Conservation (phyloP, 768 basidiomycete genomes). For the Saitozyma sp. region DNA sequence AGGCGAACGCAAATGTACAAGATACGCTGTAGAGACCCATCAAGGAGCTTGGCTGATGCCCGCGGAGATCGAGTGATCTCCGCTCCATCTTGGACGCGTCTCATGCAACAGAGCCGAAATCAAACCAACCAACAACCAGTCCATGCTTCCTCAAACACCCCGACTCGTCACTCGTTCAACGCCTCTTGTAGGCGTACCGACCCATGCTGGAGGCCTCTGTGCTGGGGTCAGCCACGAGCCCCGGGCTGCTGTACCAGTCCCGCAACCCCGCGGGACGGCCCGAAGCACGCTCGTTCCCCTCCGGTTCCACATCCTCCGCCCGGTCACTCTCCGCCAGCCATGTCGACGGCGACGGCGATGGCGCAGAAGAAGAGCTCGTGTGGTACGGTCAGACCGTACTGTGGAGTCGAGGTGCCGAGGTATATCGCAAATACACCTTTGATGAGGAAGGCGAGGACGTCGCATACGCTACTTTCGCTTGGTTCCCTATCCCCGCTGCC, state of each 20-base stretch:
- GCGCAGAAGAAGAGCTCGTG: constrained; percentile 44
- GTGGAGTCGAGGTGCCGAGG: constrained; percentile 42
- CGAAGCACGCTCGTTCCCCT: background rate
- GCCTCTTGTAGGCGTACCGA: no score
- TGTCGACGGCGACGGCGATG: constrained; percentile 2
- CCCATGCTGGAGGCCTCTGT: background rate
- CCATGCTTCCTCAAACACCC: no score
- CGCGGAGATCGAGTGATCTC: no score
- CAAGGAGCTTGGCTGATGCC: no score
- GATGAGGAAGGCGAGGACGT: constrained; percentile 38
- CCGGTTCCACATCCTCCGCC: background rate
- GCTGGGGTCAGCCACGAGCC: constrained; percentile 3
- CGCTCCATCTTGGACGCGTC: no score
- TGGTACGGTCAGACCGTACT: constrained; percentile 46
- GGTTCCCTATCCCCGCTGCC: constrained; percentile 20
- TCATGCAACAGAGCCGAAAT: no score
- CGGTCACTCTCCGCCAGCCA: background rate
- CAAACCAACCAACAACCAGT: no score
- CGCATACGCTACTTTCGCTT: constrained; percentile 42
- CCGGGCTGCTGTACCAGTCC: background rate
- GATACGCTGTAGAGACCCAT: no score
- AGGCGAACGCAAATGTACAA: no score
- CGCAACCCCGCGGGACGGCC: background rate
- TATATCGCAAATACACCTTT: constrained; percentile 46
- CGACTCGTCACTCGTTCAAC: no score